A percentile compares a stretch with the other conserved stretches of the same genome.
Conservation (phyloP, 352 stramenopile species). For the Phytophthora tentaculata region DNA sequence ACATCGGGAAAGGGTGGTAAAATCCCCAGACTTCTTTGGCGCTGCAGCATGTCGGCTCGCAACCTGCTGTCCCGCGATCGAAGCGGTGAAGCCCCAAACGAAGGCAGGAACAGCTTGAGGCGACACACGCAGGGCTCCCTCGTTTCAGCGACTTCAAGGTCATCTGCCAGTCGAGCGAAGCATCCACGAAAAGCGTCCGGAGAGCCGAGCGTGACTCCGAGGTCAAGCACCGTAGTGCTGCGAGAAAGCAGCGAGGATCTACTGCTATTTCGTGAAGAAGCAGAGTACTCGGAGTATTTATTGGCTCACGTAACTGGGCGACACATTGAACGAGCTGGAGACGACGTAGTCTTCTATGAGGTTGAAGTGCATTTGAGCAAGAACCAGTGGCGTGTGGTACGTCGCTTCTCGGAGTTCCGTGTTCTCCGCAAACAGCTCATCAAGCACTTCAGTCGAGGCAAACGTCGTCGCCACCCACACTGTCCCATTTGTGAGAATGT, state of each 20-base stretch:
- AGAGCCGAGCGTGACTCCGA: constrained; percentile 11
- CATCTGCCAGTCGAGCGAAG: constrained; percentile 7
- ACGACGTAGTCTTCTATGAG: constrained; percentile 72
- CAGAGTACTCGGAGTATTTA: constrained; percentile 86
- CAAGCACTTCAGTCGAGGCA: constrained; percentile 58
- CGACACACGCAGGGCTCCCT: constrained; percentile 18
- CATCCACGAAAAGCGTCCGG: constrained; percentile 2
- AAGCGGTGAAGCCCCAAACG: constrained; percentile 7
- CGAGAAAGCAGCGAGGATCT: constrained; percentile 49
- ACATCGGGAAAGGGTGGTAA: constrained; percentile 10
- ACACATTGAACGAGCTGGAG: constrained; percentile 47
- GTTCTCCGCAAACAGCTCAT: constrained; percentile 60
- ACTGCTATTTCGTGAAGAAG: constrained; percentile 69
- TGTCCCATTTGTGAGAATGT: constrained; percentile 75
- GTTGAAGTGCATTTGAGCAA: constrained; percentile 74
- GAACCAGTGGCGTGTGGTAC: constrained; percentile 60
- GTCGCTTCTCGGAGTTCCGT: constrained; percentile 82
- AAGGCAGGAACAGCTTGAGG: constrained; percentile 10
- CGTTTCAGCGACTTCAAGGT: constrained; percentile 12
- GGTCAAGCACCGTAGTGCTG: constrained; percentile 42
- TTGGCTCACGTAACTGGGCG: constrained; percentile 47
- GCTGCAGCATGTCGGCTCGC: constrained; percentile 32
- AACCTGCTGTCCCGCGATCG: constrained; percentile 27
- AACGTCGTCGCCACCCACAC: constrained; percentile 25
- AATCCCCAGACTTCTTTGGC: constrained; percentile 32